Conservation (phyloP, 1,284 basidiomycete genomes). For the Cronartium ribicola region DNA sequence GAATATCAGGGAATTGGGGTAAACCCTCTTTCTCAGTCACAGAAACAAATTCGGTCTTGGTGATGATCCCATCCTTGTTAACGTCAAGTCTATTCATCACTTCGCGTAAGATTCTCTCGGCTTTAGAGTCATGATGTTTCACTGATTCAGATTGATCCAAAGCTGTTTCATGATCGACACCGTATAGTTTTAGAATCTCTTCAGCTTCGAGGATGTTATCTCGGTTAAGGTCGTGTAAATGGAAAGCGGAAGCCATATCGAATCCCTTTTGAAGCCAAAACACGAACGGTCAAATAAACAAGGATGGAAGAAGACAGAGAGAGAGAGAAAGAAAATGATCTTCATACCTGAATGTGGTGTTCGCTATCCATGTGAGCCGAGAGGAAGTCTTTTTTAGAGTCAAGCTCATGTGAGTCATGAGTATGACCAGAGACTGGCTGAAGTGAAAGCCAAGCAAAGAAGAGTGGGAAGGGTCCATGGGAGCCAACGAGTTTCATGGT, state of each 20-base stretch:
- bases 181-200: constrained; percentile 70
- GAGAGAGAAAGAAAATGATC: not conserved
- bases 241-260: constrained; percentile 57
- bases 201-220: constrained; percentile 54
- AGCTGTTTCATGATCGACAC: constrained; percentile 90
- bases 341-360: constrained; percentile 49
- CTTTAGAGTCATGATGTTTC: constrained; percentile 75
- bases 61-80: constrained; percentile 71
- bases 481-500: no score
- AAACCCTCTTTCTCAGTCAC: constrained; percentile 70
- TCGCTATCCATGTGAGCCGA: constrained; percentile 51
- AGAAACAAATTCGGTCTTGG: constrained; percentile 71
- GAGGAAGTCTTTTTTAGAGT: constrained; percentile 46
- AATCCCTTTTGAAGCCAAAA: constrained; percentile 45
- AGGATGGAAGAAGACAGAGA: not conserved
- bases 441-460: constrained; percentile 8
- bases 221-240: constrained; percentile 84
- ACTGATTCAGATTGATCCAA: constrained; percentile 76
- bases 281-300: not conserved
- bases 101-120: constrained; percentile 70
- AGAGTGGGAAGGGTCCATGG: not conserved
- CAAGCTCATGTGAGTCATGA: constrained; percentile 8
- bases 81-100: constrained; percentile 73
- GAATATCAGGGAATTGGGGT: constrained; percentile 69
- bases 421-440: constrained; percentile 44